These are phyloP conservation scores for Amesomyces nigricolor DNA, from an alignment of 2,329 filamentous ascomycete species.

Conservation along the genomic window DNA sequence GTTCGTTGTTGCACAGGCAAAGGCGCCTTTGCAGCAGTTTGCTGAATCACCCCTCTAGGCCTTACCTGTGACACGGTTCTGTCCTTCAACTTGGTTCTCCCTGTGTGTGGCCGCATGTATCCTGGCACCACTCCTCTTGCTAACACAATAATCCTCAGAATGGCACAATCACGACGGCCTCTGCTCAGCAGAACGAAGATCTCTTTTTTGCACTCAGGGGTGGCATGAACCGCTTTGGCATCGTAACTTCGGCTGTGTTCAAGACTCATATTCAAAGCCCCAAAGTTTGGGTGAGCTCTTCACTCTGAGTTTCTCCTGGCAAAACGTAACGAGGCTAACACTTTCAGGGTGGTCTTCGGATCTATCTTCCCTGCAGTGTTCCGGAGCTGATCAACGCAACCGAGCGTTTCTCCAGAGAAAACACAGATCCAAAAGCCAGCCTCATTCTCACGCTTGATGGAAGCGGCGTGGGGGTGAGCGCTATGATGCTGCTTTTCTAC, in stretches of 20 bases:
- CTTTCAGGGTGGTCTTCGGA: constrained; percentile 19
- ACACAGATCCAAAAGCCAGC: constrained; percentile 28
- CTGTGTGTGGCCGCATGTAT: constrained; percentile 9
- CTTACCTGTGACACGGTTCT: constrained; percentile 27
- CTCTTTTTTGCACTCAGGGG: constrained; percentile 29
- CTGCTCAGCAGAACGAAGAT: constrained; percentile 16
- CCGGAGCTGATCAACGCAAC: constrained; percentile 28
- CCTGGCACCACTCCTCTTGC: no score
- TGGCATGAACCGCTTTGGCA: constrained; percentile 26
- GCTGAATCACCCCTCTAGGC: background rate
- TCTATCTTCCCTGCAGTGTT: constrained; percentile 17
- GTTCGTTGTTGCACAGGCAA: constrained; percentile 4
- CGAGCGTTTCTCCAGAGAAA: constrained; percentile 22
- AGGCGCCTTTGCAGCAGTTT: background rate
- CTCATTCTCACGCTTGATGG: constrained; percentile 29
- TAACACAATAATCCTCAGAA: constrained; percentile 17
- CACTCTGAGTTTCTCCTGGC: no score
- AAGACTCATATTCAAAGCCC: constrained; percentile 22
- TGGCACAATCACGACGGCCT: constrained; percentile 25
- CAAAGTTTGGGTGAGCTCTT: constrained; percentile 19
- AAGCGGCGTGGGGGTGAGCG: constrained; percentile 1
- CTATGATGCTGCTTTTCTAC: constrained; percentile 27
- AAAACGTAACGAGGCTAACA: background rate
- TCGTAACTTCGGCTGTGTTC: constrained; percentile 26
- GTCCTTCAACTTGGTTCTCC: constrained; percentile 25